phyloP scores from a whole-genome alignment of 108 stramenopile genomes.

The Parietichytrium sp. region DNA sequence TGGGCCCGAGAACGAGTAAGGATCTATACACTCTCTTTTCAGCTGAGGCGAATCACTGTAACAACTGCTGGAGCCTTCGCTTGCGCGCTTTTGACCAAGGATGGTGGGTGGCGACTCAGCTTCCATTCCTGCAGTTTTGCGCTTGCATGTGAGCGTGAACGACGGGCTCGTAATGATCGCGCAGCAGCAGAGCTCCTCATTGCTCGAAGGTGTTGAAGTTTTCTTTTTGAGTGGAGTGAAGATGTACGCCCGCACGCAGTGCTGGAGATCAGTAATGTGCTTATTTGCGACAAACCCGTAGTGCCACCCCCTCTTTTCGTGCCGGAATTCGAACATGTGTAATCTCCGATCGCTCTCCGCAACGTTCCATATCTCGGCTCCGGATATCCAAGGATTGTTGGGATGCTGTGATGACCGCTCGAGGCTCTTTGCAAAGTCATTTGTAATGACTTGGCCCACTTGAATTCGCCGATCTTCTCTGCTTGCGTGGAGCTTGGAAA shows the following conservation, averaged over 20 bases:
- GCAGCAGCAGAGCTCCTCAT: no score
- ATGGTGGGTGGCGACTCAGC: no score
- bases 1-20: no score
- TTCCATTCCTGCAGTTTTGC: no score
- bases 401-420: neutral
- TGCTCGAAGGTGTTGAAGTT: no score
- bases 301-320: neutral
- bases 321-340: neutral
- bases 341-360: neutral
- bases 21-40: no score
- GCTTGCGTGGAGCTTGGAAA: neutral
- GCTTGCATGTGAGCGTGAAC: no score
- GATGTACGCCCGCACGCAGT: neutral
- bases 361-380: neutral
- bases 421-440: no score
- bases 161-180: no score
- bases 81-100: no score
- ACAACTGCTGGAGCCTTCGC: no score
- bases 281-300: slow-evolving; percentile 12
- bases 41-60: no score
- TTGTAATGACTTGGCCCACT: neutral
- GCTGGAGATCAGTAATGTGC: neutral
- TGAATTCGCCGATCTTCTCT: neutral
- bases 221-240: neutral
- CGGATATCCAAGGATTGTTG: neutral